Percentiles rank a stretch among this genome's conserved stretches.
phyloP scores from a whole-genome alignment of 2,329 filamentous ascomycete genomes.

The Bipolaris sorokiniana region DNA sequence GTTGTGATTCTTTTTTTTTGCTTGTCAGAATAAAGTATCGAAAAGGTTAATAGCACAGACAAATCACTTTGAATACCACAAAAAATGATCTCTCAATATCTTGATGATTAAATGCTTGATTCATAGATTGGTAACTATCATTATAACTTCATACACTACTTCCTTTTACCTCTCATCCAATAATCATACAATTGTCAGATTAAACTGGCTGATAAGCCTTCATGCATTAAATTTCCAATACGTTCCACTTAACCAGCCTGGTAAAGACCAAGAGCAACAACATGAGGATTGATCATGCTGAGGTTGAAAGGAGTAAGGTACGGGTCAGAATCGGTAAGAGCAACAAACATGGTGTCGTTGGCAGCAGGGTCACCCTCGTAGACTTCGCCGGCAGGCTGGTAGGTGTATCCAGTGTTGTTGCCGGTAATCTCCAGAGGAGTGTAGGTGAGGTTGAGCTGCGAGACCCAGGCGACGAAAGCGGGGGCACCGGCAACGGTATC shows the following conservation, averaged over 20 bases:
- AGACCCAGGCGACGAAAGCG: constrained; percentile 75
- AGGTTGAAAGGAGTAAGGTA: constrained; percentile 79
- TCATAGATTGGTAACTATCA: constrained; percentile 11
- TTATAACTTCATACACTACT: constrained; percentile 13
- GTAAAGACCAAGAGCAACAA: constrained; percentile 76
- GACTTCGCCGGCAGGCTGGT: constrained; percentile 73
- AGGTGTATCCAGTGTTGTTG: constrained; percentile 66
- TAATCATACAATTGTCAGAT: constrained; percentile 16
- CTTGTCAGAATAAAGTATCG: too few relatives aligned
- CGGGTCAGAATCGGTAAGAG: constrained; percentile 71
- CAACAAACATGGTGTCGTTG: constrained; percentile 82
- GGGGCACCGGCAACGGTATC: constrained; percentile 62
- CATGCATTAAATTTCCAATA: background rate
- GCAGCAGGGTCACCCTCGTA: constrained; percentile 71
- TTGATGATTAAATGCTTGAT: background rate
- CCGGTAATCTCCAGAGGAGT: constrained; percentile 68
- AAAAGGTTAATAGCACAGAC: background rate
- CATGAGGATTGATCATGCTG: constrained; percentile 74
- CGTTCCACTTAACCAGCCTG: constrained; percentile 68
- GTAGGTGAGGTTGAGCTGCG: constrained; percentile 67
- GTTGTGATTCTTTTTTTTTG: too few relatives aligned
- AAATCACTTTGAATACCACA: background rate
- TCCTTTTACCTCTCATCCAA: background rate
- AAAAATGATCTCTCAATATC: background rate
- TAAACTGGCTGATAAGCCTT: constrained; percentile 11